phyloP scores from a whole-genome alignment of 1,284 basidiomycete genomes.

The Heterobasidion annosum region DNA sequence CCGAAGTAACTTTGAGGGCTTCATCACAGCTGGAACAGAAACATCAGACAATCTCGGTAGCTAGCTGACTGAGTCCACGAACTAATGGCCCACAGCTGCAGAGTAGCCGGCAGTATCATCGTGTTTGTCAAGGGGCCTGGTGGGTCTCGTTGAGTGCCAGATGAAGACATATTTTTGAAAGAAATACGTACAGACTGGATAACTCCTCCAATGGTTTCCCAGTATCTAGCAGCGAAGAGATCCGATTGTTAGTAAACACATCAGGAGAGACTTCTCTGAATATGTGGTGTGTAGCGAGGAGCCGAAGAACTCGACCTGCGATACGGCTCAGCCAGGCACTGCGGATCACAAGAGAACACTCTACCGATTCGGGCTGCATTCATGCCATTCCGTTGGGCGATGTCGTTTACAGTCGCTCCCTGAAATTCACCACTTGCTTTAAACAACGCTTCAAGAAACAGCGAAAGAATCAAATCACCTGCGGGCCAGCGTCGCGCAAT shows the following conservation, averaged over 20 bases:
- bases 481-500: background rate
- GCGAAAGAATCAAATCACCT: background rate
- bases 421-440: background rate
- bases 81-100: constrained; percentile 16
- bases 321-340: background rate
- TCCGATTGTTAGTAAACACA: constrained; percentile 22
- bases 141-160: background rate
- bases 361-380: constrained; percentile 10
- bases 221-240: constrained; percentile 18
- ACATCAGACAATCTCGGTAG: background rate
- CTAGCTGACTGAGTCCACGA: constrained; percentile 1
- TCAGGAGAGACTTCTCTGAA: constrained; percentile 20
- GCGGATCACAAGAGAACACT: background rate
- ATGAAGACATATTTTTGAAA: background rate
- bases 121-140: constrained; percentile 14
- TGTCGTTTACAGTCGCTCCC: constrained; percentile 17
- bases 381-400: constrained; percentile 12
- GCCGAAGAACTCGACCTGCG: constrained; percentile 17
- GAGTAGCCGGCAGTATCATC: constrained; percentile 16
- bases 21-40: constrained; percentile 15
- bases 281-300: constrained; percentile 20
- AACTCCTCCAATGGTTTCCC: constrained; percentile 15
- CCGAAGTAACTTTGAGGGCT: constrained; percentile 15
- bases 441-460: background rate
- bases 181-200: constrained; percentile 1